Evolutionary conservation across 2,329 filamentous ascomycete species (phyloP).

Genomic region (Talaromyces pinophilus): DNA sequence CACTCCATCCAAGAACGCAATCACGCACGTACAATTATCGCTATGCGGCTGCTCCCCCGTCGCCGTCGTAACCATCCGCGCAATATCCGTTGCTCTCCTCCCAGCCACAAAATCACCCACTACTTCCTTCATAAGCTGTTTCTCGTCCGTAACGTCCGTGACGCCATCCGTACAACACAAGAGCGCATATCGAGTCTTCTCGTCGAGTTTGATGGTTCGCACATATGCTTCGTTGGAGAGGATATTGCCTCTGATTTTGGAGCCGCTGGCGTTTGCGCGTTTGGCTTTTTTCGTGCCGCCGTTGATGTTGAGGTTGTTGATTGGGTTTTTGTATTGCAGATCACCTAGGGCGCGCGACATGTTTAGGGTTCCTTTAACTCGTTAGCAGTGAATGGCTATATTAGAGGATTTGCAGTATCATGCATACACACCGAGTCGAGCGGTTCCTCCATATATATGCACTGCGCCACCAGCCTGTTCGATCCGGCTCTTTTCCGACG

Average conservation of each 20-base stretch:
- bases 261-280: constrained; percentile 26
- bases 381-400: not conserved
- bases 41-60: constrained; percentile 27
- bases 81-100: constrained; percentile 34
- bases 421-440: constrained; percentile 33
- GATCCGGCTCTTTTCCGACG: constrained; percentile 35
- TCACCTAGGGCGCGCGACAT: constrained; percentile 43
- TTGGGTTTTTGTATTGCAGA: constrained; percentile 41
- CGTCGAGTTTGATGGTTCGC: constrained; percentile 28
- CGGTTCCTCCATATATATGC: constrained; percentile 30
- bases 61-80: constrained; percentile 30
- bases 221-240: constrained; percentile 38
- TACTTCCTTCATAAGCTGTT: constrained; percentile 34
- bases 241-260: constrained; percentile 32
- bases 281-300: constrained; percentile 22
- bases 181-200: constrained; percentile 33
- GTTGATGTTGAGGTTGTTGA: constrained; percentile 30
- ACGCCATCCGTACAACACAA: constrained; percentile 38
- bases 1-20: constrained; percentile 36
- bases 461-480: constrained; percentile 37
- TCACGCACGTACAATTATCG: constrained; percentile 39
- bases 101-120: constrained; percentile 35
- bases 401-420: not conserved
- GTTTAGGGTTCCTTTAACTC: constrained; percentile 33
- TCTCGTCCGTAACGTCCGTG: constrained; percentile 33